phyloP scores from a whole-genome alignment of 306 rosid species.

The Cercis canadensis region DNA sequence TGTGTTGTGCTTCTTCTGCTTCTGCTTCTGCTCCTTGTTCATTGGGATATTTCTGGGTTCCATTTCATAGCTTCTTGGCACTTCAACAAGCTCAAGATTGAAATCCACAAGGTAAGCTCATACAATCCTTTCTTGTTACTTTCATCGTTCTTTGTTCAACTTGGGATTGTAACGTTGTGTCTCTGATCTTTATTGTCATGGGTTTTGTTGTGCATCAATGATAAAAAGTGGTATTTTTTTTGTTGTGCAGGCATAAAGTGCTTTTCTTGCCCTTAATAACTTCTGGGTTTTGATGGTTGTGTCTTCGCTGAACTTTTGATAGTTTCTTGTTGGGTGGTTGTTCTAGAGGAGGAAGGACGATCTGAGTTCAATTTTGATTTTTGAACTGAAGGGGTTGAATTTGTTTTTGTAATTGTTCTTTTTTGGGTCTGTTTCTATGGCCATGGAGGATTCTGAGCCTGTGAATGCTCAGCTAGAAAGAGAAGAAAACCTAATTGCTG shows the following conservation, averaged over 20 bases:
- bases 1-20: not conserved
- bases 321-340: conserved; percentile 15
- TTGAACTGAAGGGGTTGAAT: conserved; percentile 36
- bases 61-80: not conserved
- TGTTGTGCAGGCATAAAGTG: conserved; percentile 37
- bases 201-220: conserved; percentile 31
- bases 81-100: conserved; percentile 11
- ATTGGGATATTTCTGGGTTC: too few species aligned
- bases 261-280: conserved; percentile 23
- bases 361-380: conserved; percentile 10
- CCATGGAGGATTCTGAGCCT: conserved; percentile 58
- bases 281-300: conserved; percentile 31
- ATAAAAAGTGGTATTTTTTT: not conserved
- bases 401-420: conserved; percentile 27
- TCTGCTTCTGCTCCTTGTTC: conserved; percentile 1
- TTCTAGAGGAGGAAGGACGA: conserved; percentile 24
- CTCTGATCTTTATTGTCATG: conserved; percentile 7
- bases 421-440: conserved; percentile 46
- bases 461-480: conserved; percentile 62
- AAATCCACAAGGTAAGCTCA: not conserved
- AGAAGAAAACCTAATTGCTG: conserved; percentile 74
- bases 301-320: conserved; percentile 29
- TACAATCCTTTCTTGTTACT: conserved; percentile 19
- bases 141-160: conserved; percentile 14
- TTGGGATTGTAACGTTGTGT: conserved; percentile 25